These are phyloP conservation scores for Amphibolis antarctica DNA, from an alignment of 106 monocot genomes.

Conservation along the genomic window DNA sequence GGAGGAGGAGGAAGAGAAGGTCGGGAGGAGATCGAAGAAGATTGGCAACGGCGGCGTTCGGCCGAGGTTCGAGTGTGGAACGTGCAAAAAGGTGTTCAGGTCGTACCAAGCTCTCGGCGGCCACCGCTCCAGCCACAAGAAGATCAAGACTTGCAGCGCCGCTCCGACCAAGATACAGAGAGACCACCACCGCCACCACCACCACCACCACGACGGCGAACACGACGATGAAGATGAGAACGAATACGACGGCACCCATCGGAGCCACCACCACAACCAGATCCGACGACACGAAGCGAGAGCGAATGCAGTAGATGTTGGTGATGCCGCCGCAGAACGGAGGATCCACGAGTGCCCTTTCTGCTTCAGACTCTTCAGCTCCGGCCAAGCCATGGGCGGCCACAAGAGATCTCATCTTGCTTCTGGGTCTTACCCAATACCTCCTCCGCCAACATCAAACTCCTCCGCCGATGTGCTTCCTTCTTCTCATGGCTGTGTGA, in stretches of 20 bases:
- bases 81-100: constrained; percentile 30
- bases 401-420: constrained; percentile 26
- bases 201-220: not conserved
- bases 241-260: too few relatives aligned
- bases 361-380: constrained; percentile 21
- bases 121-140: constrained; percentile 47
- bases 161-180: not conserved
- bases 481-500: not conserved
- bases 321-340: not conserved
- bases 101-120: constrained; percentile 48
- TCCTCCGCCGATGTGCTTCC: not conserved
- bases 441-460: too few relatives aligned
- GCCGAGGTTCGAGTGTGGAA: constrained; percentile 22
- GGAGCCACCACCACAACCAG: too few relatives aligned
- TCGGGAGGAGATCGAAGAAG: not conserved
- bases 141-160: constrained; percentile 1
- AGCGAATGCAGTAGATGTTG: not conserved
- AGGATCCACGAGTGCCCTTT: constrained; percentile 26
- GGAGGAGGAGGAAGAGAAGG: not conserved
- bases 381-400: constrained; percentile 25
- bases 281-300: not conserved
- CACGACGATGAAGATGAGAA: not conserved
- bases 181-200: too few relatives aligned
- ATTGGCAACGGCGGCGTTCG: not conserved
- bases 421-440: not conserved